phyloP scores from a whole-genome alignment of 169 alveolate genomes.

The Ichthyophthirius multifiliis region DNA sequence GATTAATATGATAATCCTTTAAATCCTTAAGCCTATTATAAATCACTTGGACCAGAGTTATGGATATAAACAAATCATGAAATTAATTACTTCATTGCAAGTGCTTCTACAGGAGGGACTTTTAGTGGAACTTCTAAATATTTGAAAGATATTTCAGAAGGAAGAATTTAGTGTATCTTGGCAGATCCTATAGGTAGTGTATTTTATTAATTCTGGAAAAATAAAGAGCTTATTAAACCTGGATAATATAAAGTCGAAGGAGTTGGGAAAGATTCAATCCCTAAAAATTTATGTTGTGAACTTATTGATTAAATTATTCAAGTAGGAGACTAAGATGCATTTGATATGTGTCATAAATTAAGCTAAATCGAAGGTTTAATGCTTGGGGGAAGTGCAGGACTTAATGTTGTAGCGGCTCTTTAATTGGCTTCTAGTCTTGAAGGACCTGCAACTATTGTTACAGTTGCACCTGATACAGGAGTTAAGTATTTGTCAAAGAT shows the following conservation, averaged over 20 bases:
- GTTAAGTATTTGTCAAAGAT: not conserved
- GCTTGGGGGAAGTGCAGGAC: not conserved
- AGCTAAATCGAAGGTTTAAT: not conserved
- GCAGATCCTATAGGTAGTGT: slow-evolving; percentile 1
- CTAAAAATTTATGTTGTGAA: not conserved
- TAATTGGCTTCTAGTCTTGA: not conserved
- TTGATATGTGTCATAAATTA: not conserved
- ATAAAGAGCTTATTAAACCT: not conserved
- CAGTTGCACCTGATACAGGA: not conserved
- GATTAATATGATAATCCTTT: not conserved
- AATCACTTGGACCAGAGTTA: not conserved
- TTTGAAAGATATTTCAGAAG: not conserved
- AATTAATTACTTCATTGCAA: not conserved
- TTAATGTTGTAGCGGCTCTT: not conserved
- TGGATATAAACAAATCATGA: not conserved
- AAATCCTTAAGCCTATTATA: not conserved
- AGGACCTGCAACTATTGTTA: slow-evolving; percentile 9
- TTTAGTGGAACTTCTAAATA: slow-evolving; percentile 1
- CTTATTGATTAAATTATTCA: not conserved
- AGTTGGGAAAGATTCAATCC: not conserved
- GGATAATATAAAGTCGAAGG: not conserved
- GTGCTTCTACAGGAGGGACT: slow-evolving; percentile 7
- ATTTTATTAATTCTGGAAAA: slow-evolving; percentile 1
- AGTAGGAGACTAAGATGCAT: not conserved
- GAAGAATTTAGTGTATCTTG: not conserved